Evolutionary conservation across 208 protist species (phyloP).

Genomic region (Crithidia sp.): DNA sequence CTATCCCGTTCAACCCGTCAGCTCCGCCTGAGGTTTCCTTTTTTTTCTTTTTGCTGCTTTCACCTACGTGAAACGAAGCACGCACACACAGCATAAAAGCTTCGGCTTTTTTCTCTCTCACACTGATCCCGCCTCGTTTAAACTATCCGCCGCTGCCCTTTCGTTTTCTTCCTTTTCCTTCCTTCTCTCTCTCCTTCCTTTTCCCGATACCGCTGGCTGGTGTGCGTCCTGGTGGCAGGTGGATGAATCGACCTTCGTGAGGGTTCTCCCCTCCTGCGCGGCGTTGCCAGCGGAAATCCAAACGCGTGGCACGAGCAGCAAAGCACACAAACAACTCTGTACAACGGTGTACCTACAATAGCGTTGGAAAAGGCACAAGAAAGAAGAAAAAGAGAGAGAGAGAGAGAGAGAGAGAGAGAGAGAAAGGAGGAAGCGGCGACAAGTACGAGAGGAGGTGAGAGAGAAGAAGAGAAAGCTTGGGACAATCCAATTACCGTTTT

Average conservation of each 20-base stretch:
- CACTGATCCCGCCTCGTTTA: too few species aligned
- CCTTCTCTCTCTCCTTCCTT: slow-evolving; percentile 5
- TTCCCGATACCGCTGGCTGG: not conserved
- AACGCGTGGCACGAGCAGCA: too few species aligned
- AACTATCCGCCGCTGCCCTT: too few species aligned
- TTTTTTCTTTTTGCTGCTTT: not conserved
- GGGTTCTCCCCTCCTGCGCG: not conserved
- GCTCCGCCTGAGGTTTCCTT: not conserved
- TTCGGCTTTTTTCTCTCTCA: too few species aligned
- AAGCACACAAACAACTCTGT: not conserved
- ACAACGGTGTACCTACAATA: not conserved
- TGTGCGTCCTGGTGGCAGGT: too few species aligned
- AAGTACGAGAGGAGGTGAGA: too few species aligned
- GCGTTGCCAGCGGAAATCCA: too few species aligned
- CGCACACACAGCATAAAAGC: too few species aligned
- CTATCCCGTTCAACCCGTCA: not conserved
- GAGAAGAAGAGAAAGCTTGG: not conserved
- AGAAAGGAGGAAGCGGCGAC: not conserved
- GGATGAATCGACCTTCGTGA: slow-evolving; percentile 2
- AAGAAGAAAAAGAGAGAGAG: slow-evolving; percentile 9
- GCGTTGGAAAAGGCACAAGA: not conserved
- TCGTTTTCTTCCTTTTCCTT: not conserved
- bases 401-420: not conserved
- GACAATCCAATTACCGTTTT: too few species aligned
- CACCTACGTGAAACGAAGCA: too few species aligned